phyloP scores from a whole-genome alignment of 2,329 filamentous ascomycete genomes.

The Trichoderma sp. region DNA sequence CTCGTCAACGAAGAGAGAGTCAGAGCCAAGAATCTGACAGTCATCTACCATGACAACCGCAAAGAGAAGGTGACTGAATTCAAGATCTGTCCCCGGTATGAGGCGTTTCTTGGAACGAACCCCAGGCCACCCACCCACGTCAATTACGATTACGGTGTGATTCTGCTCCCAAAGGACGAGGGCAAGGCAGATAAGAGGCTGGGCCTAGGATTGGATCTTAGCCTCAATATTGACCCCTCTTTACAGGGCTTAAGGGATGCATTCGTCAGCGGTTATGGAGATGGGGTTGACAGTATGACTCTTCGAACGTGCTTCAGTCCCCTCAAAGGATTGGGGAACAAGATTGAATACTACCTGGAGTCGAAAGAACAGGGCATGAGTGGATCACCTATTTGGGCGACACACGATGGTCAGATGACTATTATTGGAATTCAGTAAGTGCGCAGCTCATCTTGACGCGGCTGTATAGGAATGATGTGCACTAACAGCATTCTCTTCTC shows the following conservation, averaged over 20 bases:
- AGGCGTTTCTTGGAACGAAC: neutral
- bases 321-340: neutral
- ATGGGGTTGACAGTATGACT: neutral
- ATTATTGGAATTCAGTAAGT: constrained; percentile 20
- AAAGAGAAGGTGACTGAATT: neutral
- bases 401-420: constrained; percentile 1
- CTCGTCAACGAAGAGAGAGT: neutral
- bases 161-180: neutral
- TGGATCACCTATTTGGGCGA: constrained; percentile 14
- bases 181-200: neutral
- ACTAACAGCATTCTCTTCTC: neutral
- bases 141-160: constrained; percentile 9
- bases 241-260: neutral
- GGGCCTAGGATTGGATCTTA: constrained; percentile 15
- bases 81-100: constrained; percentile 8
- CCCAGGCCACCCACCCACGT: neutral
- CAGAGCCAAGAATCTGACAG: neutral
- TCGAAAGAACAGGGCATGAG: constrained; percentile 13
- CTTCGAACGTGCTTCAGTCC: neutral
- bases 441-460: neutral
- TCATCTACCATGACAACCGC: neutral
- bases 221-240: neutral
- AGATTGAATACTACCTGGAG: neutral
- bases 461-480: neutral
- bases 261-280: neutral